These are phyloP conservation scores for Mycena kentingensis DNA, from an alignment of 768 basidiomycete genomes.

Conservation along the genomic window DNA sequence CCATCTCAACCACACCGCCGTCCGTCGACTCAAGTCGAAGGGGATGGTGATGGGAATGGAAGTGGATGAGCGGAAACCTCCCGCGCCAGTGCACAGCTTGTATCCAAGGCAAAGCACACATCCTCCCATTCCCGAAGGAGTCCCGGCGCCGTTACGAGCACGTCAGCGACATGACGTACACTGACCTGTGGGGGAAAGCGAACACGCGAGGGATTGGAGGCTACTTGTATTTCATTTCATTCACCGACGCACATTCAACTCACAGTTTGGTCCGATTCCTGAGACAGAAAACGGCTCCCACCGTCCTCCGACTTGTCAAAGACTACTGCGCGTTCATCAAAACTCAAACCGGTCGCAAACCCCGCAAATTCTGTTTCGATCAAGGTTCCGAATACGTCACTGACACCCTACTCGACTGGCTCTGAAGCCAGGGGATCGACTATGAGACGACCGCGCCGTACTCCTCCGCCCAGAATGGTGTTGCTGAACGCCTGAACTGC, in stretches of 20 bases:
- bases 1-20: constrained; percentile 24
- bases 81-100: constrained; percentile 29
- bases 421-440: constrained; percentile 23
- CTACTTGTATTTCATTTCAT: constrained; percentile 15
- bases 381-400: constrained; percentile 28
- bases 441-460: constrained; percentile 28
- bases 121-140: constrained; percentile 26
- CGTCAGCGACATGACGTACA: constrained; percentile 23
- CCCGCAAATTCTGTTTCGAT: constrained; percentile 21
- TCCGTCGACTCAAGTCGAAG: constrained; percentile 21
- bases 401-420: constrained; percentile 15
- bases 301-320: background rate
- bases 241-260: constrained; percentile 4
- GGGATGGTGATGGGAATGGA: constrained; percentile 29
- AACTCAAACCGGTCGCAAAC: constrained; percentile 11
- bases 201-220: constrained; percentile 4
- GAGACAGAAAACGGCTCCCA: background rate
- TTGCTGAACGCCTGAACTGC: constrained; percentile 31
- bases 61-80: constrained; percentile 20
- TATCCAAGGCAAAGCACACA: constrained; percentile 29
- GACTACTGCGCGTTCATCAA: constrained; percentile 13
- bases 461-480: constrained; percentile 34
- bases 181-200: constrained; percentile 13
- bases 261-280: background rate
- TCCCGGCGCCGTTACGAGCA: constrained; percentile 24